A percentile compares a stretch with the other conserved stretches of the same genome.
Conservation (phyloP, 805 yeast species). For the Hanseniaspora mollemarum region DNA sequence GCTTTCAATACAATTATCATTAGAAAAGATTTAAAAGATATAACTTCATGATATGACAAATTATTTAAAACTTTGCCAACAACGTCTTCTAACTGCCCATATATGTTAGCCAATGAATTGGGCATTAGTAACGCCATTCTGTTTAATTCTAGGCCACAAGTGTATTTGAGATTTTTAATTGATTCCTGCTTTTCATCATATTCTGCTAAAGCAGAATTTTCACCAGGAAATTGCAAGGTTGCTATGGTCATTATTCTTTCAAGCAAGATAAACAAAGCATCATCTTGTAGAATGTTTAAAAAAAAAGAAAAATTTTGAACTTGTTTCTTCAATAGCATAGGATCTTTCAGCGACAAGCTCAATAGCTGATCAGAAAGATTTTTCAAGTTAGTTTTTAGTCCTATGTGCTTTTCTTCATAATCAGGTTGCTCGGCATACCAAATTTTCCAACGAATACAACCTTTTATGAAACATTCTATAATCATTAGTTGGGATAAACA, state of each 20-base stretch:
- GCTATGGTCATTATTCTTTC: slow-evolving; percentile 78
- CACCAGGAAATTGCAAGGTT: slow-evolving; percentile 63
- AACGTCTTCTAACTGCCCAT: slow-evolving; percentile 70
- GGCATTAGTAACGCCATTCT: slow-evolving; percentile 93
- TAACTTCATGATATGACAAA: slow-evolving; percentile 80
- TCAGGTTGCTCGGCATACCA: slow-evolving; percentile 58
- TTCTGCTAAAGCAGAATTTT: slow-evolving; percentile 35
- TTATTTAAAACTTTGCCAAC: slow-evolving; percentile 61
- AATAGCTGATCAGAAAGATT: slow-evolving; percentile 62
- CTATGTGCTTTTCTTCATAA: slow-evolving; percentile 42
- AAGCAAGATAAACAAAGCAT: slow-evolving; percentile 68
- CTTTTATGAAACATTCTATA: slow-evolving; percentile 81
- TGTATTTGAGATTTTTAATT: slow-evolving; percentile 75
- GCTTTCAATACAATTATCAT: slow-evolving; percentile 86
- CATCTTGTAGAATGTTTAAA: slow-evolving; percentile 76
- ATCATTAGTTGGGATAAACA: slow-evolving; percentile 76
- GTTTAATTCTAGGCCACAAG: slow-evolving; percentile 90
- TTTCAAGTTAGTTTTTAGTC: slow-evolving; percentile 47
- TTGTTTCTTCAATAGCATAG: slow-evolving; percentile 68
- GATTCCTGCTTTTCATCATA: slow-evolving; percentile 68
- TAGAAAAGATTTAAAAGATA: slow-evolving; percentile 83
- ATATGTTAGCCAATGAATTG: slow-evolving; percentile 68
- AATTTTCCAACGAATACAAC: slow-evolving; percentile 87
- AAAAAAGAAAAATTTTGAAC: slow-evolving; percentile 90
- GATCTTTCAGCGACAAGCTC: slow-evolving; percentile 65